Evolutionary conservation across 352 stramenopile genomes (phyloP).

Genomic region (Phytophthora meadii): DNA sequence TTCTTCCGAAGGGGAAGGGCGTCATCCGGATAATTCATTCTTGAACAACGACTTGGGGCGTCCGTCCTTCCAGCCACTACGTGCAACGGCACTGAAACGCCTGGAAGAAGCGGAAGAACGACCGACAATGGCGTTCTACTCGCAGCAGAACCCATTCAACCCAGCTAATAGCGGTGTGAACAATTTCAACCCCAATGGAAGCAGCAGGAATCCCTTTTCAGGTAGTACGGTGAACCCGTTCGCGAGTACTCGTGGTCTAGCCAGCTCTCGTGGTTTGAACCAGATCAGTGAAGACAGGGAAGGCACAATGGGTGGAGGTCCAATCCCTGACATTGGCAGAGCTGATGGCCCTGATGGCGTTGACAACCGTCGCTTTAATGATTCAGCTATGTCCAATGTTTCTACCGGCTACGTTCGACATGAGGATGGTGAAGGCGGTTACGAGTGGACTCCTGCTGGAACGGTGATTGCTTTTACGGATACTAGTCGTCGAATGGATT

Average conservation of each 20-base stretch:
- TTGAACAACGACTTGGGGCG: slow-evolving; percentile 49
- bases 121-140: slow-evolving; percentile 73
- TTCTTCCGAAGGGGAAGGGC: slow-evolving; percentile 32
- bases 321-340: slow-evolving; percentile 15
- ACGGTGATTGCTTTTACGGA: slow-evolving; percentile 52
- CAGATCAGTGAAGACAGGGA: slow-evolving; percentile 66
- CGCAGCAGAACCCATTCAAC: slow-evolving; percentile 76
- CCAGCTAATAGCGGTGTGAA: slow-evolving; percentile 37
- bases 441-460: slow-evolving; percentile 75
- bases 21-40: slow-evolving; percentile 47
- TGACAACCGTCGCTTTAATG: slow-evolving; percentile 58
- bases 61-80: slow-evolving; percentile 75
- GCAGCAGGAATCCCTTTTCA: slow-evolving; percentile 19
- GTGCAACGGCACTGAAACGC: slow-evolving; percentile 76
- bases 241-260: slow-evolving; percentile 27
- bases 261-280: slow-evolving; percentile 42
- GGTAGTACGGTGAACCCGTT: slow-evolving; percentile 29
- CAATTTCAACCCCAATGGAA: slow-evolving; percentile 26
- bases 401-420: slow-evolving; percentile 87
- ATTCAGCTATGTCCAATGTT: slow-evolving; percentile 71
- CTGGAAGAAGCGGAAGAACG: slow-evolving; percentile 84
- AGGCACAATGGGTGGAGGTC: slow-evolving; percentile 27
- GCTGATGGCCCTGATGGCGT: background rate
- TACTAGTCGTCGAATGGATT: slow-evolving; percentile 64
- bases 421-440: slow-evolving; percentile 61